Percentiles rank a stretch among this genome's conserved stretches.
These are phyloP conservation scores for Penicillium sp. DNA, from an alignment of 2,329 filamentous ascomycete genomes.

Conservation along the genomic window DNA sequence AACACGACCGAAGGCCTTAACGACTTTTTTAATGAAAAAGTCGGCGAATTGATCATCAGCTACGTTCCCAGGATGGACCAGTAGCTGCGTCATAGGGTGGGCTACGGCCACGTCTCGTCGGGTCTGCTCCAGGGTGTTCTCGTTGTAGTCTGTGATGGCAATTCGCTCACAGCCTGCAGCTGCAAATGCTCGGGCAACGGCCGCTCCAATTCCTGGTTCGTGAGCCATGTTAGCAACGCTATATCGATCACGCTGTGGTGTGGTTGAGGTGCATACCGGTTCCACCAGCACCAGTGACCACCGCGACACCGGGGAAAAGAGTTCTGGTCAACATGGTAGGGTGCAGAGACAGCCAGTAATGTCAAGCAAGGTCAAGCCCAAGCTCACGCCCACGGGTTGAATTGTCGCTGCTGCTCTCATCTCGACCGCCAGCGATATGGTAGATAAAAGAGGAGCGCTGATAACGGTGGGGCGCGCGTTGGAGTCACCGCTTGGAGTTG, in stretches of 20 bases:
- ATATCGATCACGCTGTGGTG: background rate
- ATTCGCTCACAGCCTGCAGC: constrained; percentile 51
- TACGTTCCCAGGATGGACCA: constrained; percentile 47
- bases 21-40: constrained; percentile 26
- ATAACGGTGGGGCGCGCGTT: constrained; percentile 9
- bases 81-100: constrained; percentile 37
- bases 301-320: constrained; percentile 47
- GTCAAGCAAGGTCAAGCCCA: too few relatives aligned
- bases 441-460: background rate
- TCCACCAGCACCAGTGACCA: constrained; percentile 51
- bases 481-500: constrained; percentile 23
- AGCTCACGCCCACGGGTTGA: too few relatives aligned
- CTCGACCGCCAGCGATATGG: too few relatives aligned
- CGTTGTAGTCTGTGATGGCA: constrained; percentile 55
- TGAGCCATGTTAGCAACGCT: constrained; percentile 1
- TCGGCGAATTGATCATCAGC: constrained; percentile 48
- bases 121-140: constrained; percentile 37
- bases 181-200: constrained; percentile 53
- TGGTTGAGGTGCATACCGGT: constrained; percentile 38
- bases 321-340: background rate
- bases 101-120: constrained; percentile 26
- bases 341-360: too few relatives aligned
- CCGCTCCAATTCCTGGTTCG: constrained; percentile 54
- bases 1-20: constrained; percentile 42
- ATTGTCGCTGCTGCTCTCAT: background rate